Conservation (phyloP, 2,329 filamentous ascomycete species). For the Pestalotiopsis sp. region DNA sequence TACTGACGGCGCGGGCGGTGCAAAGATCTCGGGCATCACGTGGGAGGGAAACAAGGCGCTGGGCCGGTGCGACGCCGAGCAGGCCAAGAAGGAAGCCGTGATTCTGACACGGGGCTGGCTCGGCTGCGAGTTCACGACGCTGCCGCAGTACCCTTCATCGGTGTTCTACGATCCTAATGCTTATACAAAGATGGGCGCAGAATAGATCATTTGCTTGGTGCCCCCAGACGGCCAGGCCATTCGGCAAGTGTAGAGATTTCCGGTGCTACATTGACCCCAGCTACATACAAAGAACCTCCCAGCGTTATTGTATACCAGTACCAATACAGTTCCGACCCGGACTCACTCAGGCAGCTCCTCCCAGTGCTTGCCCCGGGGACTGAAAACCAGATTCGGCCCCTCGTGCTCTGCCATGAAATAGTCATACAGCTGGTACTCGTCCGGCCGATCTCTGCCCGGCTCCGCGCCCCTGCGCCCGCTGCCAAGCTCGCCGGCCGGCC, state of each 20-base stretch:
- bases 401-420: neutral
- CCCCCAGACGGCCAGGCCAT: no score
- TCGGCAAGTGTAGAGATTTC: no score
- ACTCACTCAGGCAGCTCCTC: neutral
- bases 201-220: neutral
- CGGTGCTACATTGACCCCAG: no score
- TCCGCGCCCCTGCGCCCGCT: neutral
- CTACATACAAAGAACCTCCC: no score
- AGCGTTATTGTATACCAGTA: neutral
- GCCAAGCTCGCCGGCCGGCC: neutral
- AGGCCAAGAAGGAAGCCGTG: slow-evolving; percentile 17
- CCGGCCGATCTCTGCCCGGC: neutral
- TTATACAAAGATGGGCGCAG: neutral
- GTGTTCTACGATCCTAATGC: slow-evolving; percentile 13
- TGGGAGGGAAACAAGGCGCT: slow-evolving; percentile 16
- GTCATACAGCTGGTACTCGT: neutral
- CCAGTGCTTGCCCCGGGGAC: neutral
- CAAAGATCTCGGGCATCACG: slow-evolving; percentile 16
- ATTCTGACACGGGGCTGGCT: slow-evolving; percentile 13
- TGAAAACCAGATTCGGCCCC: neutral
- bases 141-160: slow-evolving; percentile 14
- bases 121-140: slow-evolving; percentile 14
- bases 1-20: neutral
- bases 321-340: neutral
- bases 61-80: slow-evolving; percentile 14